Evolutionary conservation across 2,329 filamentous ascomycete species (phyloP).

Genomic region (Phialocephala subalpina): DNA sequence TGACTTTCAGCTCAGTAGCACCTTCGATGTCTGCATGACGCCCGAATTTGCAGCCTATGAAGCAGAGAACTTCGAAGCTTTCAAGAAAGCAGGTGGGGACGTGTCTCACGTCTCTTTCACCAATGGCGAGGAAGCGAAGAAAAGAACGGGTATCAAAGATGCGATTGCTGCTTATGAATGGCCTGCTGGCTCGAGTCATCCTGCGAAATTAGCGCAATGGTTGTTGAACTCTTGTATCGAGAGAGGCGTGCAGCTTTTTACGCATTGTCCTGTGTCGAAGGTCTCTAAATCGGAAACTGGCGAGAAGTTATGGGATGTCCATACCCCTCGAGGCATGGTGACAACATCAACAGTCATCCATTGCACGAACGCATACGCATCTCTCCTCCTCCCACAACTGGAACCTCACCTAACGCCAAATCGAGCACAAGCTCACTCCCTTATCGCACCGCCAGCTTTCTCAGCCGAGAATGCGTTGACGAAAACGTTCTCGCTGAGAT

Average conservation of each 20-base stretch:
- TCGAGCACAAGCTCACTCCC: conserved; percentile 53
- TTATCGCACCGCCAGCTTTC: conserved; percentile 50
- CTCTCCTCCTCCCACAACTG: conserved; percentile 48
- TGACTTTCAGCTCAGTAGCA: conserved; percentile 55
- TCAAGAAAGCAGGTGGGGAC: conserved; percentile 52
- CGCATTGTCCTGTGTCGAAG: conserved; percentile 50
- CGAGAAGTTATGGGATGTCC: conserved; percentile 42
- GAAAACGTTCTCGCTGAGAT: conserved; percentile 54
- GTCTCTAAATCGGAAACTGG: conserved; percentile 35
- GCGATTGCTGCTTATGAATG: conserved; percentile 58
- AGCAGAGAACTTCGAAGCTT: conserved; percentile 49
- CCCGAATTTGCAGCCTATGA: conserved; percentile 55
- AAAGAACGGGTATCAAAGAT: conserved; percentile 47
- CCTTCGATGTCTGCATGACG: conserved; percentile 58
- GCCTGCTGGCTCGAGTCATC: conserved; percentile 57
- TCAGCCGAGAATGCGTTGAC: conserved; percentile 44
- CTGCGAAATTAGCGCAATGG: conserved; percentile 58
- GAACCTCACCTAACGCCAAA: conserved; percentile 50
- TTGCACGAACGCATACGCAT: conserved; percentile 51
- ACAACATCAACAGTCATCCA: conserved; percentile 45
- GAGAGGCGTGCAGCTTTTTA: conserved; percentile 51
- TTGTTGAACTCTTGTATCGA: conserved; percentile 49
- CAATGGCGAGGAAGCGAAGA: conserved; percentile 48
- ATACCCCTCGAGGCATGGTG: conserved; percentile 46
- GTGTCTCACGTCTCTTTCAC: conserved; percentile 51